Evolutionary conservation across 2,329 filamentous ascomycete species (phyloP), one percentile per base, ranked within the genome.

Genomic region (Pezicula radicicola): DNA sequence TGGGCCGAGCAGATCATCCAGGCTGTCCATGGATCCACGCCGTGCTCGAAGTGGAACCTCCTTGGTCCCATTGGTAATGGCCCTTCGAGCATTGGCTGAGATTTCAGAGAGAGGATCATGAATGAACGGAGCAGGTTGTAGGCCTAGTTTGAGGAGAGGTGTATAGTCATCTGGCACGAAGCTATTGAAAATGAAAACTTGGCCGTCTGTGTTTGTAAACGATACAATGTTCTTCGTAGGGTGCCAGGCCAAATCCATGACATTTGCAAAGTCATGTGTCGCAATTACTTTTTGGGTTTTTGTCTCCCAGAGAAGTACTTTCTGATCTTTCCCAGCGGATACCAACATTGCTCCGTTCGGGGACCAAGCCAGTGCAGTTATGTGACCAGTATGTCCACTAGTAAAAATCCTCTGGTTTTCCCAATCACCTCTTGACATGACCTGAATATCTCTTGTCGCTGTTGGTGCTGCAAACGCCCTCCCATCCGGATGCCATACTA

Each of bases 401-500:
- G 84, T 74, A 66, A 99, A 99, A 0, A 76, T 72, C 54, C 88
- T 82, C 68, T 97, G 91, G 60, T 88, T 87, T 66, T 91, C 89
- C 89, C 93, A 97, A 67, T 97, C 91, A 48, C 83, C 84, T 55
- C 85, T 85, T n/a, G 93, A 96, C 51, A 97, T 81, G 37, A 97
- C 82, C 63, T 95, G 88, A 27, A 96, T 84, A 66, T 96, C 87
- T 71, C 87, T 82, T 19, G 88, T 91, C 0, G 88, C 81, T 18
- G 92, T 96, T 0, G 91, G 85, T 18, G 89, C 85, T 1, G 90
- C 92, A 70, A 99, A 96, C 3, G 92, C 90, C 59, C 90, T 83
- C 18, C 94, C 93, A 66, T 97, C 93, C 0, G 95, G 95, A 71
- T 97, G 94, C 94, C 94, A 99, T 1, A 84, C 81, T 6, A 87